phyloP scores from a whole-genome alignment of 2,329 filamentous ascomycete genomes.

The Aspergillus ruber region DNA sequence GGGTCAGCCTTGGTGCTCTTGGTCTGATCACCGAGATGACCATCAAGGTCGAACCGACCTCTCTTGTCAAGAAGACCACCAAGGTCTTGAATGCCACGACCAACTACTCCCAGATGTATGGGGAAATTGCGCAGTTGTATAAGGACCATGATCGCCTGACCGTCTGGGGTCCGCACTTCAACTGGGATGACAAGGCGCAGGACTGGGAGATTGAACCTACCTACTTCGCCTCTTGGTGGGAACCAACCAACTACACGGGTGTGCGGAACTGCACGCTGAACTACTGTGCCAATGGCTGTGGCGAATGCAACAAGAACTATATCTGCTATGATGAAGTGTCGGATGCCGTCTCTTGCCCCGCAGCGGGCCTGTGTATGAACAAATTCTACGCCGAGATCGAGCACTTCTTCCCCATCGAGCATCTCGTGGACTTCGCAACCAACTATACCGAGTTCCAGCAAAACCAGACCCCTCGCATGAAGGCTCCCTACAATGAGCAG shows the following conservation, averaged over 20 bases:
- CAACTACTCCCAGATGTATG: conserved; percentile 9
- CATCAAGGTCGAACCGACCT: conserved; percentile 11
- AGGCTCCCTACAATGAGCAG: conserved; percentile 9
- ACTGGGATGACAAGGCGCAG: conserved; percentile 10
- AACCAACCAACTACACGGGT: conserved; percentile 11
- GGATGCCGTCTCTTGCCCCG: conserved; percentile 10
- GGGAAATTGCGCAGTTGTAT: conserved; percentile 6
- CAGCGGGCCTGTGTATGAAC: conserved; percentile 11
- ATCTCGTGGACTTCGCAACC: conserved; percentile 7
- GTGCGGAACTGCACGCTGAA: conserved; percentile 14
- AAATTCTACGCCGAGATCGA: conserved; percentile 16
- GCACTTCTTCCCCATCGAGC: conserved; percentile 15
- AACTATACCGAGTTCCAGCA: conserved; percentile 11
- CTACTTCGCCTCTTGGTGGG: conserved; percentile 9
- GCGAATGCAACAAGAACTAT: conserved; percentile 13
- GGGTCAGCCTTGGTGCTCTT: conserved; percentile 13
- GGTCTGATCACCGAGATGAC: conserved; percentile 15
- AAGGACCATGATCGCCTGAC: conserved; percentile 12
- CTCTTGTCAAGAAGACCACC: conserved; percentile 9
- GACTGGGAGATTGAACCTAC: conserved; percentile 7
- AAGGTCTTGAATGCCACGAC: conserved; percentile 9
- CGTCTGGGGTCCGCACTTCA: conserved; percentile 12
- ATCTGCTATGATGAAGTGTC: conserved; percentile 16
- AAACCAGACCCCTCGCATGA: conserved; percentile 10
- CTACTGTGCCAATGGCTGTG: conserved; percentile 17